phyloP scores from a whole-genome alignment of 257 asterid genomes.

The Ilex asprella region DNA sequence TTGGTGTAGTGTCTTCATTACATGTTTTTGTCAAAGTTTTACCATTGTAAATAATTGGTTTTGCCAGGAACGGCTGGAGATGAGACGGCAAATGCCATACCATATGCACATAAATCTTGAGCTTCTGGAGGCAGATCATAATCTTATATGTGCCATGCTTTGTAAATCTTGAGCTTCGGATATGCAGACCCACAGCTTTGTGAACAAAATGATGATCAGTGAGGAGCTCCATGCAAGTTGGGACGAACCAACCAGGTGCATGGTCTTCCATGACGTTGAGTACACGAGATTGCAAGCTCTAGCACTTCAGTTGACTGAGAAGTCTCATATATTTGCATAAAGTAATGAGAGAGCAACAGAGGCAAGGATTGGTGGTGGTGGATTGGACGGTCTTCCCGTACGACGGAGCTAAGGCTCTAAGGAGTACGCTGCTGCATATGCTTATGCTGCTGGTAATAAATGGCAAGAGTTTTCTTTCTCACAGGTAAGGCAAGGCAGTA shows the following conservation, averaged over 20 bases:
- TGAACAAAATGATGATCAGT: slow-evolving; percentile 71
- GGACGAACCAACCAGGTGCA: slow-evolving; percentile 91
- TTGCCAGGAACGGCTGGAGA: no score
- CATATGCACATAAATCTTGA: no score
- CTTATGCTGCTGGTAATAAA: slow-evolving; percentile 41
- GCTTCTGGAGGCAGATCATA: no score
- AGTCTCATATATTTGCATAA: slow-evolving; percentile 72
- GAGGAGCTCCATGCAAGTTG: slow-evolving; percentile 93
- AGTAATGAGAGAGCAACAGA: slow-evolving; percentile 79
- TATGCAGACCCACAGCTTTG: not conserved
- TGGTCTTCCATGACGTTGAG: slow-evolving; percentile 74
- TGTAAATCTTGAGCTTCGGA: not conserved
- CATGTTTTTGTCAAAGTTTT: no score
- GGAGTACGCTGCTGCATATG: slow-evolving; percentile 61
- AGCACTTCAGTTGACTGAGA: slow-evolving; percentile 77
- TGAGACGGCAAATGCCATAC: no score
- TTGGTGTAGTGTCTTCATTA: no score
- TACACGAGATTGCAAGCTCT: slow-evolving; percentile 74
- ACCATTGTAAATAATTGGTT: no score
- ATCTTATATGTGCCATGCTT: no score
- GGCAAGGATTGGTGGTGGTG: slow-evolving; percentile 76
- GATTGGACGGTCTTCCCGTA: slow-evolving; percentile 63
- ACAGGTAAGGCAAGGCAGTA: slow-evolving; percentile 61
- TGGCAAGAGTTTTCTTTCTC: no score
- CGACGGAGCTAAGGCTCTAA: slow-evolving; percentile 91